Conservation (phyloP, 192 early-diverging fungal genomes). For the Coemansia sp. region DNA sequence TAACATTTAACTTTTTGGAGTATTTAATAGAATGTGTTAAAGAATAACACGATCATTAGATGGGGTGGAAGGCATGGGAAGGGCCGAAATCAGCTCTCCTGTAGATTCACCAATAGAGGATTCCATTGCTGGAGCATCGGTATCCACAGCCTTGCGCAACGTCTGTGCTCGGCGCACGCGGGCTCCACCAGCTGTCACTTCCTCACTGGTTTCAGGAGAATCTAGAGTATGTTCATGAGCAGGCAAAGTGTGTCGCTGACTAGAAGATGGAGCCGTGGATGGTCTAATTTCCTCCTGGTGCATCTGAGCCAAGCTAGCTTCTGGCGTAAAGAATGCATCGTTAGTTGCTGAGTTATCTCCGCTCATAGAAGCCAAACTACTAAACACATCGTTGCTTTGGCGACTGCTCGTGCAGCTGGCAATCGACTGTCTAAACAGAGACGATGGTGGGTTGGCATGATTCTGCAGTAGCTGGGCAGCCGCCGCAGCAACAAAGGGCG, state of each 20-base stretch:
- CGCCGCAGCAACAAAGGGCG: background rate
- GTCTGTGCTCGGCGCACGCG: slow-evolving; percentile 37
- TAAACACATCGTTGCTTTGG: slow-evolving; percentile 25
- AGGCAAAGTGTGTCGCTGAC: slow-evolving; percentile 33
- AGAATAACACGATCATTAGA: slow-evolving; percentile 31
- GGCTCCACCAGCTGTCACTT: slow-evolving; percentile 3
- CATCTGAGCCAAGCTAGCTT: slow-evolving; percentile 43
- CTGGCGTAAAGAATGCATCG: slow-evolving; percentile 46
- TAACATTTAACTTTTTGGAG: background rate
- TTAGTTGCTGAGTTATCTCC: slow-evolving; percentile 6
- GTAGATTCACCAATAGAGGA: slow-evolving; percentile 25
- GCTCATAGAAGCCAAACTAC: slow-evolving; percentile 30
- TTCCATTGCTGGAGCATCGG: slow-evolving; percentile 39
- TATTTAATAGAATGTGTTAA: slow-evolving; percentile 6
- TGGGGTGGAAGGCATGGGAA: slow-evolving; percentile 39
- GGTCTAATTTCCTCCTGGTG: slow-evolving; percentile 21
- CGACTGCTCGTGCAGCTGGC: slow-evolving; percentile 14
- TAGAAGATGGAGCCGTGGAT: slow-evolving; percentile 33
- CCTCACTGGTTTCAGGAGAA: background rate
- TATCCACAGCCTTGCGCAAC: slow-evolving; percentile 35
- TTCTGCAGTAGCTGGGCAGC: background rate
- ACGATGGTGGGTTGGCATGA: slow-evolving; percentile 15
- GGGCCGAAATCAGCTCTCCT: slow-evolving; percentile 34
- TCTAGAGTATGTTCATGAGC: slow-evolving; percentile 4
- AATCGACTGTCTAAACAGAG: slow-evolving; percentile 36